Evolutionary conservation across 768 basidiomycete species (phyloP).

Genomic region (Pleurotus cornucopiae): DNA sequence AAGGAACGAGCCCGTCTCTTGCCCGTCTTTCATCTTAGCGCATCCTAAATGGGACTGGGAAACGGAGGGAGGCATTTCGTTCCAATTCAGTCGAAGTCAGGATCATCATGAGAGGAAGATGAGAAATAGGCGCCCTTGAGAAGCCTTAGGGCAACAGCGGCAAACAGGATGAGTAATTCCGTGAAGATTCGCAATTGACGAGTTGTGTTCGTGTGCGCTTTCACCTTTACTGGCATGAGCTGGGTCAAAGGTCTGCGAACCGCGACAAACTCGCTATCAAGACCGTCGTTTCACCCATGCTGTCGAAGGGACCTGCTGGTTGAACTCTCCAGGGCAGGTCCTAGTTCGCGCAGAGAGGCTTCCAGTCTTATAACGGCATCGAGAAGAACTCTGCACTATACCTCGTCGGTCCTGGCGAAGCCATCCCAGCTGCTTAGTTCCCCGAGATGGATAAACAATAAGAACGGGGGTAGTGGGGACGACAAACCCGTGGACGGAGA

Average conservation of each 20-base stretch:
- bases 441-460: slow-evolving; percentile 38
- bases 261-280: slow-evolving; percentile 4
- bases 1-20: no score
- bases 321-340: slow-evolving; percentile 3
- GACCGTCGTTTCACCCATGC: not conserved
- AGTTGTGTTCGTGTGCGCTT: not conserved
- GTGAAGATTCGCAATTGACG: not conserved
- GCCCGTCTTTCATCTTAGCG: no score
- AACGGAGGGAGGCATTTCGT: no score
- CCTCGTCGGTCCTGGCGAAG: slow-evolving; percentile 15
- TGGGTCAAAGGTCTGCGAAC: slow-evolving; percentile 7
- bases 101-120: no score
- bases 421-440: slow-evolving; percentile 25
- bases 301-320: slow-evolving; percentile 2
- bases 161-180: slow-evolving; percentile 8
- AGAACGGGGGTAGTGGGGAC: slow-evolving; percentile 18
- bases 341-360: slow-evolving; percentile 6
- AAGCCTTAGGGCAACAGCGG: not conserved
- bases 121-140: not conserved
- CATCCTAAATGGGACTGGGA: no score
- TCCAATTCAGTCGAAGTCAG: no score
- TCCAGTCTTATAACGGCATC: slow-evolving; percentile 5
- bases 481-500: slow-evolving; percentile 18
- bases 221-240: slow-evolving; percentile 2
- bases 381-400: slow-evolving; percentile 1